Percentiles rank a stretch among this genome's conserved stretches.
Evolutionary conservation across 805 yeast species (phyloP).

Genomic region (Ogataea paraovalis): DNA sequence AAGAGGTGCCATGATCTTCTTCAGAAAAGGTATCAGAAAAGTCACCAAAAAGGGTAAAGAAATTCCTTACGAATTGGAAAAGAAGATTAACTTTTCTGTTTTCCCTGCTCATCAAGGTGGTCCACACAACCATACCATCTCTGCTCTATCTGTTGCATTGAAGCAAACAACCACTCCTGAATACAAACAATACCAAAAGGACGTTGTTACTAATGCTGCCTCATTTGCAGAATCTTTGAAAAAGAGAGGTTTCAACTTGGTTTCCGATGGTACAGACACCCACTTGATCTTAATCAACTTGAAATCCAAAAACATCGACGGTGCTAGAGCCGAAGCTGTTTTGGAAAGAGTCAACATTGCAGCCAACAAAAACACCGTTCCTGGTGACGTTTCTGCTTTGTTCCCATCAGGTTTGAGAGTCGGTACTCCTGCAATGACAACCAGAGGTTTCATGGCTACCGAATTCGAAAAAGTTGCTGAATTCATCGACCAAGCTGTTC

Average conservation of each 20-base stretch:
- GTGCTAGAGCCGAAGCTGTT: constrained; percentile 94
- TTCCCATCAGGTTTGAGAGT: constrained; percentile 97
- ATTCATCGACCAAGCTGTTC: constrained; percentile 78
- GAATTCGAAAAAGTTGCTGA: constrained; percentile 79
- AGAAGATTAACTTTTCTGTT: constrained; percentile 93
- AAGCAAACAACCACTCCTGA: constrained; percentile 91
- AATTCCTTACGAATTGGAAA: constrained; percentile 84
- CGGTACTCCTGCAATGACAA: constrained; percentile 98
- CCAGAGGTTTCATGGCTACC: constrained; percentile 88
- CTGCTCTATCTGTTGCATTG: constrained; percentile 95
- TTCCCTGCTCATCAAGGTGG: constrained; percentile 99
- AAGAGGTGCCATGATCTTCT: constrained; percentile 99
- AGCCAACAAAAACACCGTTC: constrained; percentile 94
- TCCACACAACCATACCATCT: constrained; percentile 98
- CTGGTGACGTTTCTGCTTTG: constrained; percentile 95
- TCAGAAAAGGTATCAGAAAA: constrained; percentile 91
- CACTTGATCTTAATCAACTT: constrained; percentile 91
- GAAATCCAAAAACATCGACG: constrained; percentile 87
- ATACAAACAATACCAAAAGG: constrained; percentile 83
- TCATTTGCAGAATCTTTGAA: constrained; percentile 73
- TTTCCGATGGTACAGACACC: constrained; percentile 94
- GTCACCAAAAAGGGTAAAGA: constrained; percentile 91
- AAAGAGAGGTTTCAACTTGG: constrained; percentile 71
- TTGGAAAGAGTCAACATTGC: constrained; percentile 95
- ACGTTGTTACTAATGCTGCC: constrained; percentile 86